Base-by-base conservation (phyloP, 352 stramenopile species). In the Pythium aristosporum region DNA sequence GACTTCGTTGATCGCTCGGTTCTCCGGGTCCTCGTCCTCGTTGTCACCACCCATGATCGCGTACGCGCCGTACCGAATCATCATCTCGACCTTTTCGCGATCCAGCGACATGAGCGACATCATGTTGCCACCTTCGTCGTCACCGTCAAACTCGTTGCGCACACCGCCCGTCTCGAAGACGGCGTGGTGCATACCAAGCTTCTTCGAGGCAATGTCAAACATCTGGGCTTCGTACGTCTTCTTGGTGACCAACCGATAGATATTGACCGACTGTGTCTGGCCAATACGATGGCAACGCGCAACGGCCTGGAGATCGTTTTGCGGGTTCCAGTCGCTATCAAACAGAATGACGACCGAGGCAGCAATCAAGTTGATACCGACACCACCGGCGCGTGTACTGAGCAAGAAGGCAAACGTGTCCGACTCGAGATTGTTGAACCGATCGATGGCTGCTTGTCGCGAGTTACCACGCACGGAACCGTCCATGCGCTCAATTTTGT, bases 241-340 rank as follows among this genome's bases (percentile, higher is more conserved):
- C 76, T 98, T 98, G 11, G 97, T 99, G 59, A 99, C 96, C 12
- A 99, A 81, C 57, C 98, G 96, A 77, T 99, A 99, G 36, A 99
- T 99, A 69, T 96, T 98, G 39, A 99, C 98, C 37, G 98, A 97
- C 69, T 99, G 98, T 0, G 97, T 99, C 74, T 99, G 97, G 8
- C 98, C 98, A 64, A 99, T 99, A 72, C 98, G 93, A 77, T 99
- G 98, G 63, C 97, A 99, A 63, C 98, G 94, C 9, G 98, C 97
- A 54, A 98, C 96, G 23, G 96, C 96, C 72, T 99, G 96, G n/a
- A 96, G 74, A 74, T 99, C 97, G 72, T 97, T 97, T 68, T 98
- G 95, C 65, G 97, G 97, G 66, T 99, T 99, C 96, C 96, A 99
- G 74, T 99, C 96, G 57, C 88, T 98, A 73, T 99, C 97, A 75